These are phyloP conservation scores for Gracilaria caudata DNA, from an alignment of 23 red algal species.

Conservation along the genomic window DNA sequence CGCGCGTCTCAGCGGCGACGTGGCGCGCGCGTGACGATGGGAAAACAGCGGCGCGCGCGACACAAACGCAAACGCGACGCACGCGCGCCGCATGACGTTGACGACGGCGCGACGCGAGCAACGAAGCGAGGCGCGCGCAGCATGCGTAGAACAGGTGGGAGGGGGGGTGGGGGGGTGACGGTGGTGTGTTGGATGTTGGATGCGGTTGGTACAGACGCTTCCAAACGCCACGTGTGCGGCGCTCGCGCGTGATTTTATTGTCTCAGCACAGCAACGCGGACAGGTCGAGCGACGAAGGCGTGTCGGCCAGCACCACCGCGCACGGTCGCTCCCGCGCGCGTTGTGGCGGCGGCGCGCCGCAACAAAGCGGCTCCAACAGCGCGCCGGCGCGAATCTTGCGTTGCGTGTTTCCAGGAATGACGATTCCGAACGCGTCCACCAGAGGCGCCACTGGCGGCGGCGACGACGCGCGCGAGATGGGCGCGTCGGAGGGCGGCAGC, in stretches of 20 bases:
- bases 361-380: neutral
- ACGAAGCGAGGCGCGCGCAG: no score
- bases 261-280: constrained; percentile 50
- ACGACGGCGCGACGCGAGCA: neutral
- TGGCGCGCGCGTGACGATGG: neutral
- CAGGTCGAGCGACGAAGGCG: constrained; percentile 39
- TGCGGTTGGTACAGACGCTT: no score
- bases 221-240: neutral
- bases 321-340: neutral
- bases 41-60: neutral
- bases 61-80: no score
- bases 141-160: neutral
- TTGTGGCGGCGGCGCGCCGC: neutral
- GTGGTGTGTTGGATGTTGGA: neutral
- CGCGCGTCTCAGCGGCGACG: neutral
- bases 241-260: neutral
- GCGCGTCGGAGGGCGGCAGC: neutral
- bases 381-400: neutral
- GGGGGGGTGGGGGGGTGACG: neutral
- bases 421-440: constrained; percentile 33
- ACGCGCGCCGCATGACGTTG: neutral
- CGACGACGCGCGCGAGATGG: neutral
- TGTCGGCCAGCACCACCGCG: constrained; percentile 43
- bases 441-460: neutral
- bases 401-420: constrained; percentile 5